These are phyloP conservation scores for Aethionema arabicum DNA, from an alignment of 345 rosid species.

Conservation along the genomic window DNA sequence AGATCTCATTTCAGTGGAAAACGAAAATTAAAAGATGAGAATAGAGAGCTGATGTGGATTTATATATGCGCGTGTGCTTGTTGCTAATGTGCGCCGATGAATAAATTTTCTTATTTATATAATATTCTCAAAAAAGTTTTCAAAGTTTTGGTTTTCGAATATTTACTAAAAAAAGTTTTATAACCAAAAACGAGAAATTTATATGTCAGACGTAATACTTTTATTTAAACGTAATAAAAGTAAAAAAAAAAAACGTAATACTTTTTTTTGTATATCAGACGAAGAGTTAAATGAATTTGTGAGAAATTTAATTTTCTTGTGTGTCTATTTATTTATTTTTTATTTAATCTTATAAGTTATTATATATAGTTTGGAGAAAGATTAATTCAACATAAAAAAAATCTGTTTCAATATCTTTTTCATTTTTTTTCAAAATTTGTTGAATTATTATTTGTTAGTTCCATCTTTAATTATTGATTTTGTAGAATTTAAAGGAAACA, in stretches of 20 bases:
- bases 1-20: too few species aligned
- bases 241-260: too few species aligned
- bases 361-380: too few species aligned
- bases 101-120: neutral
- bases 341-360: too few species aligned
- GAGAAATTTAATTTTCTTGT: too few species aligned
- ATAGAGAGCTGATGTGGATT: constrained; percentile 39
- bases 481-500: neutral
- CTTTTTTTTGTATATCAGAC: too few species aligned
- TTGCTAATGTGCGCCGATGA: constrained; percentile 34
- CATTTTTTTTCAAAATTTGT: neutral
- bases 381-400: too few species aligned
- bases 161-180: constrained; percentile 4
- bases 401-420: neutral
- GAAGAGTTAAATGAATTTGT: too few species aligned
- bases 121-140: constrained; percentile 20
- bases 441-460: constrained; percentile 4
- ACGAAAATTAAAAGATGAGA: constrained; percentile 76
- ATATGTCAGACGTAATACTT: neutral
- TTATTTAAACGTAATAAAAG: constrained; percentile 2
- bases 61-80: constrained; percentile 29
- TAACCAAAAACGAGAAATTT: too few species aligned
- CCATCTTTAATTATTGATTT: too few species aligned
- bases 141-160: neutral
- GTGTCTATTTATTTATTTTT: too few species aligned